These are phyloP conservation scores for Inga laurina DNA, from an alignment of 306 rosid species.

Conservation along the genomic window DNA sequence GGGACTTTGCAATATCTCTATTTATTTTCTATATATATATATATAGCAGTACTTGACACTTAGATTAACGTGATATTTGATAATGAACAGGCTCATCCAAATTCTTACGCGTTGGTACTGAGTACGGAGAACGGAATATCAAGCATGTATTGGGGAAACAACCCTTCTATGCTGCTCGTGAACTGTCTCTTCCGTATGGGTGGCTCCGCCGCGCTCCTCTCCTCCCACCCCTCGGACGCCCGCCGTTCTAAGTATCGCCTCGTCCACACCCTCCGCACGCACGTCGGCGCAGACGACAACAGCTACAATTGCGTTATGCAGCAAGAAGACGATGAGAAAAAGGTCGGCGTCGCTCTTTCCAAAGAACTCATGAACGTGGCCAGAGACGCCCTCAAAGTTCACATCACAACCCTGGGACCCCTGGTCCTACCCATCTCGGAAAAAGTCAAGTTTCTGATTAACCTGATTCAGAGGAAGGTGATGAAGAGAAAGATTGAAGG, in stretches of 20 bases:
- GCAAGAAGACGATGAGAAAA: slow-evolving; percentile 26
- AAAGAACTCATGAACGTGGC: slow-evolving; percentile 23
- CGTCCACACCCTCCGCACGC: slow-evolving; percentile 28
- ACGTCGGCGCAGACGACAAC: slow-evolving; percentile 29
- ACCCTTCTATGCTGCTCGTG: slow-evolving; percentile 34
- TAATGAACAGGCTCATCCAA: slow-evolving; percentile 30
- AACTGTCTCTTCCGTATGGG: slow-evolving; percentile 39
- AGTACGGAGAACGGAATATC: slow-evolving; percentile 29
- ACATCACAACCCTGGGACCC: slow-evolving; percentile 29
- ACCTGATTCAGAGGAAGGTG: not conserved
- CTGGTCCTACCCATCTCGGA: slow-evolving; percentile 25
- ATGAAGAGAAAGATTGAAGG: not conserved
- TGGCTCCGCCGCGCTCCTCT: slow-evolving; percentile 41
- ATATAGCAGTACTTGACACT: not conserved
- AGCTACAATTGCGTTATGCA: slow-evolving; percentile 27
- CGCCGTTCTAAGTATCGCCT: slow-evolving; percentile 28
- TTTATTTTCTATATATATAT: too few relatives aligned
- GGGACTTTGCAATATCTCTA: too few relatives aligned
- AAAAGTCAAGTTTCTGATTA: slow-evolving; percentile 23
- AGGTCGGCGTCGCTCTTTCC: slow-evolving; percentile 30
- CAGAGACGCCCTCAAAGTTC: slow-evolving; percentile 27
- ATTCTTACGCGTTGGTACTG: slow-evolving; percentile 29
- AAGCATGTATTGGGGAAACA: slow-evolving; percentile 35
- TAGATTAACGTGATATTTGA: not conserved
- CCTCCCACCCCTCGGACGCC: slow-evolving; percentile 19